Evolutionary conservation across 2,329 filamentous ascomycete species (phyloP).

Genomic region (Harringtonia aguacate): DNA sequence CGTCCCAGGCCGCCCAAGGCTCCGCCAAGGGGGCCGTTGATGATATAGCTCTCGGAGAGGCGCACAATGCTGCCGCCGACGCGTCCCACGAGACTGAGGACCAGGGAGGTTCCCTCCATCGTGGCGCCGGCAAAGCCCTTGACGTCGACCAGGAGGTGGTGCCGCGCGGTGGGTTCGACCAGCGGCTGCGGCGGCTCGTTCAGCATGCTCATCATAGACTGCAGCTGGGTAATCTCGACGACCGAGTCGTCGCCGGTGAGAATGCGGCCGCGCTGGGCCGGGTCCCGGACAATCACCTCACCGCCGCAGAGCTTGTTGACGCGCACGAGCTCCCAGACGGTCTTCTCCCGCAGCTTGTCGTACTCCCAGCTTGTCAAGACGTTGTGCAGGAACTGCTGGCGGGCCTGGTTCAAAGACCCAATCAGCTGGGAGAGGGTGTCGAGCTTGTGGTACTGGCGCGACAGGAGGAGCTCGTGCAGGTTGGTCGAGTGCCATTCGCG

Average conservation of each 20-base stretch:
- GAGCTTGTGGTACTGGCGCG: conserved; percentile 68
- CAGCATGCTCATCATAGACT: conserved; percentile 92
- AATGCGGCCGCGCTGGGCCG: conserved; percentile 69
- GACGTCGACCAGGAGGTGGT: conserved; percentile 76
- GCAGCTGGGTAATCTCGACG: conserved; percentile 79
- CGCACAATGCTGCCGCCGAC: conserved; percentile 51
- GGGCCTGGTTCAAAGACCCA: conserved; percentile 68
- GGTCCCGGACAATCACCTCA: conserved; percentile 90
- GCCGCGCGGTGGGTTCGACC: conserved; percentile 59
- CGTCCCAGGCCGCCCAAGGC: conserved; percentile 54
- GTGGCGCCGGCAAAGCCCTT: conserved; percentile 70
- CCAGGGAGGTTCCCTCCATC: conserved; percentile 63
- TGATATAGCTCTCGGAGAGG: conserved; percentile 72
- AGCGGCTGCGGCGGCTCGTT: conserved; percentile 65
- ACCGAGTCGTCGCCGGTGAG: conserved; percentile 89
- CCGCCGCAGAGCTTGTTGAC: conserved; percentile 92
- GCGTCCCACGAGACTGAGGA: conserved; percentile 68
- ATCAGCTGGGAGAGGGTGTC: conserved; percentile 76
- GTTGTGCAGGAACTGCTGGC: conserved; percentile 87
- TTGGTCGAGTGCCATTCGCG: conserved; percentile 98
- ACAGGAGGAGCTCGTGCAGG: conserved; percentile 80
- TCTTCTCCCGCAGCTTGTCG: conserved; percentile 68
- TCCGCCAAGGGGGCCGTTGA: conserved; percentile 67
- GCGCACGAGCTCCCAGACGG: conserved; percentile 88
- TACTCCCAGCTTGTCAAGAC: conserved; percentile 84